Evolutionary conservation across 2,329 filamentous ascomycete genomes (phyloP).

Genomic region (Hawksworthiomyces lignivorus): DNA sequence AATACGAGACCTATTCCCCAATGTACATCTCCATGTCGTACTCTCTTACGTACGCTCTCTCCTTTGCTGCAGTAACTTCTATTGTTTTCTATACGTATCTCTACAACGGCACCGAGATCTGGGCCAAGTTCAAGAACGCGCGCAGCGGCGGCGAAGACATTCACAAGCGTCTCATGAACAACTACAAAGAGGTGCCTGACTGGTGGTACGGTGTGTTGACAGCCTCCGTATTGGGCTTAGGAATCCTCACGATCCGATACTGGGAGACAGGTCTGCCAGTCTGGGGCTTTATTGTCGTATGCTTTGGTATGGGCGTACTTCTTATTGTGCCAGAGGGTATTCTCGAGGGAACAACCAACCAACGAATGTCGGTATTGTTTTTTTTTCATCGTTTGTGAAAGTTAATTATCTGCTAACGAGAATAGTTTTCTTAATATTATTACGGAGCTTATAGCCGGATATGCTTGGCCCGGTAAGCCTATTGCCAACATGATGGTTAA

Average conservation of each 20-base stretch:
- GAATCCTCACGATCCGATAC: conserved; percentile 23
- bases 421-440: conserved; percentile 35
- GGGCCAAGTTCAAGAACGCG: conserved; percentile 32
- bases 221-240: conserved; percentile 20
- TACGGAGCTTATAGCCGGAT: conserved; percentile 40
- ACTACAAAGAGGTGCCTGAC: conserved; percentile 36
- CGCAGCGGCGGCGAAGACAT: conserved; percentile 26
- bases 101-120: conserved; percentile 46
- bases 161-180: conserved; percentile 38
- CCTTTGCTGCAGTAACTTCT: conserved; percentile 48
- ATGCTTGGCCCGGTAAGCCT: conserved; percentile 33
- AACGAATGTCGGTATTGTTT: conserved; percentile 4
- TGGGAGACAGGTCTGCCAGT: conserved; percentile 21
- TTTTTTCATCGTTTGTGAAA: not conserved
- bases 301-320: conserved; percentile 34
- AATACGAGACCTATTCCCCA: conserved; percentile 44
- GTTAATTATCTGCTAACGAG: conserved; percentile 19
- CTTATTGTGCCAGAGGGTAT: conserved; percentile 38
- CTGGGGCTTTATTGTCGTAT: conserved; percentile 28
- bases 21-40: conserved; percentile 44
- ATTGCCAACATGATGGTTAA: conserved; percentile 43
- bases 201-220: conserved; percentile 29
- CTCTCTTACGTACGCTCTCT: conserved; percentile 44
- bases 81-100: conserved; percentile 43
- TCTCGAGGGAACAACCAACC: conserved; percentile 34